Base-by-base conservation (phyloP, 129 eudicot species). In the Tanacetum coccineum region DNA sequence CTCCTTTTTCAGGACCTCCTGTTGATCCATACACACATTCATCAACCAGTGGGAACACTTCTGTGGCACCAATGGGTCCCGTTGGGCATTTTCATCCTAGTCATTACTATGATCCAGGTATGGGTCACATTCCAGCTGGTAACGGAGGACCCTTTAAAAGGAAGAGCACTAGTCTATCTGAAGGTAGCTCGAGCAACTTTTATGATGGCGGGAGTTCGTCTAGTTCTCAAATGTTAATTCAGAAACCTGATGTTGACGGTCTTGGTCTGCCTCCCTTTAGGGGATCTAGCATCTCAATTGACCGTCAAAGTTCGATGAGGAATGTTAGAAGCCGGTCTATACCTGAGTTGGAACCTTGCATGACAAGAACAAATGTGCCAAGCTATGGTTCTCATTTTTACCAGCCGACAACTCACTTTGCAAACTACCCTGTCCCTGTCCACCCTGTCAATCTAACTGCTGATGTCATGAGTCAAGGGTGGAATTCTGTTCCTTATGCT, bases 151-250 rank as follows among this genome's bases (percentile, higher is more conserved):
- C 72, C 36, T 49, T 14, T 67, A 80, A 80, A 67, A 80, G 84
- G 32, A 80, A 76, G 71, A 13, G 14, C 57, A 46, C 54, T 8
- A 17, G 20, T 57, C 28, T 59, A 46, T 45, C 57, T 13, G 78
- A 59, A 61, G 81, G 74, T 53, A 66, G 81, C 56, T 49, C 78
- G 30, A 71, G 71, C 62, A 53, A 20, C 55, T 80, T 56, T 19
- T 71, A 59, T 71, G 50, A 58, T 25, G 78, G 59, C 20, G 84
- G 65, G 55, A 76, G 81, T 26, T 80, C 81, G 48, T 80, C 78
- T 46, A 21, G 78, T 22, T 71, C 81, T 62, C 78, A 71, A 58
- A 59, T 48, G 60, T 47, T 60, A 39, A 20, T 18, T 13, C 74
- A 66, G 52, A 75, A 51, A 14, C 67, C 84, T 18, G 20, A 9